These are phyloP conservation scores for Phaeosphaeria sp. DNA, from an alignment of 2,329 filamentous ascomycete species.

Conservation along the genomic window DNA sequence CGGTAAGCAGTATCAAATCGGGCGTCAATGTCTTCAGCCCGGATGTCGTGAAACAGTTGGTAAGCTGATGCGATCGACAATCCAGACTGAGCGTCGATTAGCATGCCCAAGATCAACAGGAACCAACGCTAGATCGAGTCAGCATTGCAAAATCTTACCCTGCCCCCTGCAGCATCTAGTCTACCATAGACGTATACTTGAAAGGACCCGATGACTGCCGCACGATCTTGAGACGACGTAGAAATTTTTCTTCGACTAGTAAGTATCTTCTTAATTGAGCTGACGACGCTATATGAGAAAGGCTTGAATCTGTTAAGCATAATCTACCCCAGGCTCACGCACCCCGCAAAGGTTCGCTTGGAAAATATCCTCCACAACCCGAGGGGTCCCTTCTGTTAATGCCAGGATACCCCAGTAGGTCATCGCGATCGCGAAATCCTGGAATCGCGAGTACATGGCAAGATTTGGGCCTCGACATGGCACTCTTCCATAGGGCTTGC, in stretches of 20 bases:
- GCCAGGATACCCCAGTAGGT: not conserved
- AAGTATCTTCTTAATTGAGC: conserved; percentile 25
- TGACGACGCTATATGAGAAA: conserved; percentile 23
- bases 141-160: not conserved
- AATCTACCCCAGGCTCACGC: conserved; percentile 23
- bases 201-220: not conserved
- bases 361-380: conserved; percentile 6
- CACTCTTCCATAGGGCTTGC: conserved; percentile 12
- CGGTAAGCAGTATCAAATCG: conserved; percentile 4
- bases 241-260: not conserved
- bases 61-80: not conserved
- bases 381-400: not conserved
- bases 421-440: not conserved
- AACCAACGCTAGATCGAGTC: not conserved
- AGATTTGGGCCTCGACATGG: not conserved
- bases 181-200: not conserved
- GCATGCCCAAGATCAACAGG: not conserved
- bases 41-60: conserved; percentile 2
- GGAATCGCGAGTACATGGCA: not conserved
- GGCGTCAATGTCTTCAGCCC: conserved; percentile 1
- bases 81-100: not conserved
- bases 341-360: conserved; percentile 25
- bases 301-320: conserved; percentile 15
- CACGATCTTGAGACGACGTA: not conserved
- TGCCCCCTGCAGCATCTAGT: not conserved